These are phyloP conservation scores for Bolboschoenoplectus hybrid DNA, from an alignment of 202 grass and related monocot genomes.

Conservation along the genomic window DNA sequence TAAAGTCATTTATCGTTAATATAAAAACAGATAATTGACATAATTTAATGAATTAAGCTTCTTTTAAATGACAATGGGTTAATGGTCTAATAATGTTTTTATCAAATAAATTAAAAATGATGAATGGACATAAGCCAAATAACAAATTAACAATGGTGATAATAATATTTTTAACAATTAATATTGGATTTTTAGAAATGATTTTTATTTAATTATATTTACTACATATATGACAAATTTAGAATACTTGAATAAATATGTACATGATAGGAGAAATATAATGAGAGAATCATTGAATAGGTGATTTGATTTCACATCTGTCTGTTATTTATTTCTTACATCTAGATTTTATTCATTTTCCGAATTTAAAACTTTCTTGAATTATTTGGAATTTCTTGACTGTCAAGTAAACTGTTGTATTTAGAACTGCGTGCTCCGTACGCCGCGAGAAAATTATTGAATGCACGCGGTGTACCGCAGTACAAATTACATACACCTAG, in stretches of 20 bases:
- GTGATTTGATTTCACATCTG: background rate
- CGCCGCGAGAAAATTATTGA: background rate
- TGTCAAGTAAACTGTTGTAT: background rate
- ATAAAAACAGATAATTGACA: background rate
- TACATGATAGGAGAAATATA: background rate
- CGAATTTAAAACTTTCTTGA: slow-evolving; percentile 13
- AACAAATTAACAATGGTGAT: too few relatives aligned
- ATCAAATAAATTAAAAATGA: background rate
- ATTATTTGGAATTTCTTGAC: background rate
- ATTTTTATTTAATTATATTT: background rate
- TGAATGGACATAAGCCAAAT: background rate
- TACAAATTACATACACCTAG: background rate
- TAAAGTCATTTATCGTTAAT: background rate
- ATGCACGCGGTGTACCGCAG: background rate
- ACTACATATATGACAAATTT: background rate
- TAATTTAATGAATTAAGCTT: background rate
- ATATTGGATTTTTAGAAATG: too few relatives aligned
- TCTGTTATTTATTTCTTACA: slow-evolving; percentile 15
- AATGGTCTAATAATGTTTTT: background rate
- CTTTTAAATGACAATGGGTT: background rate
- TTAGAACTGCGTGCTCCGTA: background rate
- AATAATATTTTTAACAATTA: too few relatives aligned
- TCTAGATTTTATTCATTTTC: background rate
- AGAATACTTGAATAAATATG: background rate
- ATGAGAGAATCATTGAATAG: background rate